These are phyloP conservation scores for Salvia hispanica DNA, from an alignment of 257 asterid species.

Conservation along the genomic window DNA sequence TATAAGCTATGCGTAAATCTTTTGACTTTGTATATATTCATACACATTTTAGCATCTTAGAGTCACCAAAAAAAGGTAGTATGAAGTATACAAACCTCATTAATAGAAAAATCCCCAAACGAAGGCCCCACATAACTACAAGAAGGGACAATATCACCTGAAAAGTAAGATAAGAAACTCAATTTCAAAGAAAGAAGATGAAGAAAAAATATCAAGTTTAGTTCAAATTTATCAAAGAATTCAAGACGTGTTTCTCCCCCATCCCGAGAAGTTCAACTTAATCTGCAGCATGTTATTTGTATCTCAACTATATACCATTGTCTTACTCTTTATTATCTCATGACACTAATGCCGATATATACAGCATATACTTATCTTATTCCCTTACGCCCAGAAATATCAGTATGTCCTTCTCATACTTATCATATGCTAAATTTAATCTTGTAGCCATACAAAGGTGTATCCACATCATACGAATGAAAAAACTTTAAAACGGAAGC, in stretches of 20 bases:
- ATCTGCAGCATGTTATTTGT: background rate
- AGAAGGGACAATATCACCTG: constrained; percentile 81
- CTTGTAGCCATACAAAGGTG: background rate
- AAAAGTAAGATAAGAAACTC: constrained; percentile 26
- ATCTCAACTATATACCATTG: background rate
- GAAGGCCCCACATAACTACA: constrained; percentile 87
- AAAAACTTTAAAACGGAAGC: constrained; percentile 13
- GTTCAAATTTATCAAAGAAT: constrained; percentile 5
- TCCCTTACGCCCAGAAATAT: no score
- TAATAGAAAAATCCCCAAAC: constrained; percentile 73
- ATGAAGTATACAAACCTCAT: constrained; percentile 58
- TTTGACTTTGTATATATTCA: constrained; percentile 8
- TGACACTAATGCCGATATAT: background rate
- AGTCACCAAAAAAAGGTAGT: constrained; percentile 8
- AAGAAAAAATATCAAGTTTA: constrained; percentile 13
- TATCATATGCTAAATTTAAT: no score
- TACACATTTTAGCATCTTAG: constrained; percentile 21
- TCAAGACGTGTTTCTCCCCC: background rate
- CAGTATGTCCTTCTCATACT: no score
- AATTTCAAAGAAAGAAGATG: constrained; percentile 21
- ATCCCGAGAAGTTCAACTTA: background rate
- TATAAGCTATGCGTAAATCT: background rate
- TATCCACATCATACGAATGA: constrained; percentile 18
- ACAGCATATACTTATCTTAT: no score
- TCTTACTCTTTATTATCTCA: constrained; percentile 9